Evolutionary conservation across 1,284 basidiomycete species (phyloP).

Genomic region (Tylopilus sp.): DNA sequence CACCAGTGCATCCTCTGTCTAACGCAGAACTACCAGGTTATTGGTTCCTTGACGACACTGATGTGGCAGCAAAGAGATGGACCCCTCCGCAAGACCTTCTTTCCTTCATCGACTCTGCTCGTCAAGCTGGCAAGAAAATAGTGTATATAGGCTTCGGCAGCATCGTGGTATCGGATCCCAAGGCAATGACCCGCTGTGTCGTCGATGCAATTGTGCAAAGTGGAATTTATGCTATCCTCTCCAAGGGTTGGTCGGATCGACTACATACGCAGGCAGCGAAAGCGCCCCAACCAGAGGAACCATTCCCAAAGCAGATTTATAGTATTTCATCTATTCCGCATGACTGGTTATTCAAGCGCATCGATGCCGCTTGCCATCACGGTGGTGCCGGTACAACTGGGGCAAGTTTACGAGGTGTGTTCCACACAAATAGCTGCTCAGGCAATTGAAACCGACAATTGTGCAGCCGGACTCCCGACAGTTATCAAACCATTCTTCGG

Average conservation of each 20-base stretch:
- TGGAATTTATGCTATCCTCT: constrained; percentile 87
- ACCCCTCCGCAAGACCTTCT: constrained; percentile 76
- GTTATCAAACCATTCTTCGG: constrained; percentile 98
- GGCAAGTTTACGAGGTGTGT: constrained; percentile 80
- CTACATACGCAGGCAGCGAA: constrained; percentile 66
- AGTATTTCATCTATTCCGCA: constrained; percentile 88
- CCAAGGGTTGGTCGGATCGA: constrained; percentile 97
- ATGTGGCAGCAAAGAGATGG: constrained; percentile 86
- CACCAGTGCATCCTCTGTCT: constrained; percentile 8
- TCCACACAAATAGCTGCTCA: not conserved
- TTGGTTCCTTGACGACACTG: constrained; percentile 92
- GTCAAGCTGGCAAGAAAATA: constrained; percentile 75
- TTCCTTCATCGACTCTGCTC: constrained; percentile 79
- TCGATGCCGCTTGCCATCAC: constrained; percentile 96
- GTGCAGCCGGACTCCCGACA: constrained; percentile 84
- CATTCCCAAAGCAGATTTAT: constrained; percentile 76
- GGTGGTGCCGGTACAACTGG: constrained; percentile 96
- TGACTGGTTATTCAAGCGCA: constrained; percentile 92
- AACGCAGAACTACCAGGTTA: constrained; percentile 55
- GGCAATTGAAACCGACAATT: constrained; percentile 6
- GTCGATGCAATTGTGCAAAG: constrained; percentile 83
- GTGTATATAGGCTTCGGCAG: constrained; percentile 99
- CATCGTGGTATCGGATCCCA: constrained; percentile 94
- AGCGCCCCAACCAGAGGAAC: constrained; percentile 57
- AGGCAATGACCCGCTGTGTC: constrained; percentile 85